Base-by-base conservation (phyloP, 2,329 filamentous ascomycete genomes). In the Eutypa lata region DNA sequence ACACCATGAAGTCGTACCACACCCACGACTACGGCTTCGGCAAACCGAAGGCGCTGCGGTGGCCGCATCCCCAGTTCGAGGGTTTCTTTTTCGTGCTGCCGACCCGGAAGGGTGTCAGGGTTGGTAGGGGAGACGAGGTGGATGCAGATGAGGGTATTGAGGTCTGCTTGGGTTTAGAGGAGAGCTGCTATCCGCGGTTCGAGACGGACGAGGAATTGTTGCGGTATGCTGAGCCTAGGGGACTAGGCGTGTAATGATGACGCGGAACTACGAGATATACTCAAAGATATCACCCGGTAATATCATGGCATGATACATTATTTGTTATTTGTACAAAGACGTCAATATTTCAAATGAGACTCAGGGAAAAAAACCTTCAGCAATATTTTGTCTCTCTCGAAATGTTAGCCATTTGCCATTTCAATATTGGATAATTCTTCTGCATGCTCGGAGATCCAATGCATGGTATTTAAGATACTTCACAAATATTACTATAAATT, bases 21-120 rank as follows among this genome's bases (percentile, higher is more conserved):
- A 51, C 50, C 37, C 63, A 66, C 49, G 63, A 68, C 49, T 68
- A 68, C 49, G 65, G 65, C 2, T 68, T 68, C 47, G 65, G 65
- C 4, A 14, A 52, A 42, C 64, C 61, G 8, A 49, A 22, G 48
- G 52, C 52, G 5, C 37, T 53, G 35, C 48, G 61, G 2, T 59
- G 57, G 48, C 61, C 61, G 1, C 47, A 52, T 28, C 59, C 61
- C 18, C 50, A 49, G 19, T 53, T 57, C 18, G 61, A 63, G 24
- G 57, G 58, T 2, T 61, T 50, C 47, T 48, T 64, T 8, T 60
- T 61, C 22, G 51, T 61, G 7, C 56, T 57, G 26, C 61, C 61
- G 31, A 51, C 45, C 16, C 47, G 61, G 16, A 51, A 52, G 18
- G 46, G 18, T 21, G 52, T 53, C 28, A 57, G 55, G 28, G 26